These are phyloP conservation scores for Pseudogymnoascus sp. DNA, from an alignment of 2,329 filamentous ascomycete genomes.

Conservation along the genomic window DNA sequence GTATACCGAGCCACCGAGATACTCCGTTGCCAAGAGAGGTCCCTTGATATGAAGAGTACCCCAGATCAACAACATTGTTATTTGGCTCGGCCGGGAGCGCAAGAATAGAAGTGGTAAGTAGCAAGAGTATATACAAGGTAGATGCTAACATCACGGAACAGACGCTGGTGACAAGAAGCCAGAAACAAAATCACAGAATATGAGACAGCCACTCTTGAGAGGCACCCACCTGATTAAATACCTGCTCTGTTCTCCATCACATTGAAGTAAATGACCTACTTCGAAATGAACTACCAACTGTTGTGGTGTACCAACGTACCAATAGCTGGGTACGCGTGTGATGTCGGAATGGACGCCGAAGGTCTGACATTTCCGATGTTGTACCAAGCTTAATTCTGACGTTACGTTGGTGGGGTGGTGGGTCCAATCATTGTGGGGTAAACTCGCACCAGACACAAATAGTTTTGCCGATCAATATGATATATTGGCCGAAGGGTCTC, in stretches of 20 bases:
- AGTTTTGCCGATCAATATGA: background rate
- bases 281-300: background rate
- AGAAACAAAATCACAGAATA: background rate
- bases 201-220: background rate
- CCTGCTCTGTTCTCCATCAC: background rate
- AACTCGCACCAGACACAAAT: background rate
- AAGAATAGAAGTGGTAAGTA: background rate
- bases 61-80: constrained; percentile 48
- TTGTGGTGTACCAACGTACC: too few species aligned
- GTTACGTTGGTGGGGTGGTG: background rate
- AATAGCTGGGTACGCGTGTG: background rate
- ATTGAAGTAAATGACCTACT: background rate
- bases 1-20: constrained; percentile 66
- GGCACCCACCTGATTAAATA: constrained; percentile 3
- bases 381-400: constrained; percentile 8
- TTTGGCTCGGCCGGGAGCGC: background rate
- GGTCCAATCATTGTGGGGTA: background rate
- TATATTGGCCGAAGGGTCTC: background rate
- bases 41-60: constrained; percentile 61
- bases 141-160: background rate
- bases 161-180: background rate
- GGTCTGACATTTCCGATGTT: background rate
- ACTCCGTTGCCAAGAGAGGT: constrained; percentile 46
- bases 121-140: background rate
- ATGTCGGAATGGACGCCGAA: background rate